These are phyloP conservation scores for Sordariomycetes sp. DNA, from an alignment of 2,329 filamentous ascomycete species.

Conservation along the genomic window DNA sequence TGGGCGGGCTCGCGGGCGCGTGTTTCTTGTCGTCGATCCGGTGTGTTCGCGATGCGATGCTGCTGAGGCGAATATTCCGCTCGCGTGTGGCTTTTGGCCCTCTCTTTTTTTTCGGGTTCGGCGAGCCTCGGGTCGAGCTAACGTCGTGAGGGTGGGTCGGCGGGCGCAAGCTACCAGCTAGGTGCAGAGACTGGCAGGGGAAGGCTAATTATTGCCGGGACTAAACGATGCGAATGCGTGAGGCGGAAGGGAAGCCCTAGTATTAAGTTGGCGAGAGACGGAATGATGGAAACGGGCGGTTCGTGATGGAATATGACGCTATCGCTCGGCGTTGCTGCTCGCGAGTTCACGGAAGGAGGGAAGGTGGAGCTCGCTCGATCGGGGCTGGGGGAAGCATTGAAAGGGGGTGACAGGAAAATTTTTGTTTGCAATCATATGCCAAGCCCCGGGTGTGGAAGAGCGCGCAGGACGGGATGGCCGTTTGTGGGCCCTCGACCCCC, in stretches of 20 bases:
- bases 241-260: not conserved
- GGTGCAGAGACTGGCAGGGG: not conserved
- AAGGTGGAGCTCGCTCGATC: not conserved
- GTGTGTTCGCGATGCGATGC: not conserved
- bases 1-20: not conserved
- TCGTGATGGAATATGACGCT: not conserved
- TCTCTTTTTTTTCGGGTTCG: not conserved
- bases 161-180: not conserved
- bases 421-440: not conserved
- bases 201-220: not conserved
- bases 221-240: not conserved
- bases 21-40: not conserved
- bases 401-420: not conserved
- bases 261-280: not conserved
- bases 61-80: not conserved
- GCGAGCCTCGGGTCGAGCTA: not conserved
- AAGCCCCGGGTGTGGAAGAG: not conserved
- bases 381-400: not conserved
- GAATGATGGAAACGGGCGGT: not conserved
- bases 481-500: not conserved
- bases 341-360: not conserved
- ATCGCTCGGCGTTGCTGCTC: not conserved
- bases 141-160: not conserved
- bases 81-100: not conserved
- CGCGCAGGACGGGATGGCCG: not conserved